Conservation (phyloP, 2,329 filamentous ascomycete genomes). For the Aureobasidium sp. region DNA sequence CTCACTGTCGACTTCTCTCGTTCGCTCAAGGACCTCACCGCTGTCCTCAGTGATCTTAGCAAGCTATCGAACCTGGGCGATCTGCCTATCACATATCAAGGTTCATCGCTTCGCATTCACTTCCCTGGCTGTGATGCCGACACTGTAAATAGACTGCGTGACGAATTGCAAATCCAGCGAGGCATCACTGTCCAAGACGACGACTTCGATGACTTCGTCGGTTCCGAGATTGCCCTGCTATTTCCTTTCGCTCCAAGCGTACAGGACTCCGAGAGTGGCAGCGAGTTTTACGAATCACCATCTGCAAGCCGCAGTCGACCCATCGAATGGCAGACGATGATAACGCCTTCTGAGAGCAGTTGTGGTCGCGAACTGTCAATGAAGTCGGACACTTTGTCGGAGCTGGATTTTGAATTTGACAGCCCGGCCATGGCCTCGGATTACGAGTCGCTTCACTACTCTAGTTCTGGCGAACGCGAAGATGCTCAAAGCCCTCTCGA, state of each 20-base stretch:
- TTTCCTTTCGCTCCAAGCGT: slow-evolving; percentile 77
- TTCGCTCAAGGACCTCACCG: slow-evolving; percentile 73
- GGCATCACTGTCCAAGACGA: slow-evolving; percentile 74
- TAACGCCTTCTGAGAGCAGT: slow-evolving; percentile 37
- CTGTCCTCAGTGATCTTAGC: slow-evolving; percentile 73
- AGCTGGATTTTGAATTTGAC: slow-evolving; percentile 21
- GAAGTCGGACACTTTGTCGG: slow-evolving; percentile 28
- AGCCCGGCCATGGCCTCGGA: slow-evolving; percentile 43
- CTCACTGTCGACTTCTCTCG: slow-evolving; percentile 84
- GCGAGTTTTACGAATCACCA: slow-evolving; percentile 34
- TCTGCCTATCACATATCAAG: slow-evolving; percentile 69
- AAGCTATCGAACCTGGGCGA: slow-evolving; percentile 72
- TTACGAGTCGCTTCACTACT: slow-evolving; percentile 52
- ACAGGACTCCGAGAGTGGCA: slow-evolving; percentile 31
- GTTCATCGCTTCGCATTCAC: slow-evolving; percentile 65
- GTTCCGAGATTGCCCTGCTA: slow-evolving; percentile 65
- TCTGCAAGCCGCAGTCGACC: slow-evolving; percentile 33
- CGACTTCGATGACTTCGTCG: slow-evolving; percentile 61
- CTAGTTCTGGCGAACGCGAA: slow-evolving; percentile 27
- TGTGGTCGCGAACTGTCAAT: slow-evolving; percentile 22
- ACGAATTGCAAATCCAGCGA: slow-evolving; percentile 76
- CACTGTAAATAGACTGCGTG: slow-evolving; percentile 74
- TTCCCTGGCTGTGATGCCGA: slow-evolving; percentile 86
- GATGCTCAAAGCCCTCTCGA: slow-evolving; percentile 40
- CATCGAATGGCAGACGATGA: slow-evolving; percentile 48